These are phyloP conservation scores for Pyrenochaeta sp. DNA, from an alignment of 2,329 filamentous ascomycete genomes.

Conservation along the genomic window DNA sequence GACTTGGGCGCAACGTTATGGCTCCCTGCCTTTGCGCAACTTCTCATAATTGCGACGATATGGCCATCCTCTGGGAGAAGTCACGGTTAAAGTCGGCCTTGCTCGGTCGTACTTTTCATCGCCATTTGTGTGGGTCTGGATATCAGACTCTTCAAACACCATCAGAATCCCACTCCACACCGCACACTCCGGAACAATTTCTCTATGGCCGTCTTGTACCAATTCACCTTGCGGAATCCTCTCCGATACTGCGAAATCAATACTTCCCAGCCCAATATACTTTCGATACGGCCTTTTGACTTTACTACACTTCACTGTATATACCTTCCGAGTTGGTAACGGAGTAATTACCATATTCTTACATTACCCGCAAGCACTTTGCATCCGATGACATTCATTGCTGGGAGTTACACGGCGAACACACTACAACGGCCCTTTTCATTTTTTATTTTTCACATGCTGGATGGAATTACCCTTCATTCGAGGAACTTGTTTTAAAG, in stretches of 20 bases:
- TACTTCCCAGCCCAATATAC: slow-evolving; percentile 4
- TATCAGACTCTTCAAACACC: slow-evolving; percentile 14
- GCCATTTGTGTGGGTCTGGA: slow-evolving; percentile 24
- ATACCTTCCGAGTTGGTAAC: slow-evolving; percentile 10
- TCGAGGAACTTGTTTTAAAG: not conserved
- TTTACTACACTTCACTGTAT: slow-evolving; percentile 11
- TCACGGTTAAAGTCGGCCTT: slow-evolving; percentile 29
- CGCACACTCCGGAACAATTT: not conserved
- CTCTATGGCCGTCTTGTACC: not conserved
- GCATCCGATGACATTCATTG: slow-evolving; percentile 10
- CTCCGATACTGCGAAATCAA: not conserved
- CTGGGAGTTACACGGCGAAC: slow-evolving; percentile 15
- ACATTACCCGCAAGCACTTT: not conserved
- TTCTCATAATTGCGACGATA: not conserved
- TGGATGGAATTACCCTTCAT: not conserved
- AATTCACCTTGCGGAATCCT: not conserved
- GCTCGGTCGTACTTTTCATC: slow-evolving; percentile 18
- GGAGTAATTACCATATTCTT: slow-evolving; percentile 8
- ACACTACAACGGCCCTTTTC: not conserved
- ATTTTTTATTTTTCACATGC: slow-evolving; percentile 5
- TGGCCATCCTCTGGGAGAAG: not conserved
- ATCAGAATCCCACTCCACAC: slow-evolving; percentile 14
- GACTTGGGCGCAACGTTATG: not conserved
- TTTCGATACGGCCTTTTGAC: not conserved
- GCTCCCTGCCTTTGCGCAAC: not conserved